Evolutionary conservation across 257 asterid species (phyloP), one percentile per base, ranked within the genome.

Genomic region (Solanum paucissectum): DNA sequence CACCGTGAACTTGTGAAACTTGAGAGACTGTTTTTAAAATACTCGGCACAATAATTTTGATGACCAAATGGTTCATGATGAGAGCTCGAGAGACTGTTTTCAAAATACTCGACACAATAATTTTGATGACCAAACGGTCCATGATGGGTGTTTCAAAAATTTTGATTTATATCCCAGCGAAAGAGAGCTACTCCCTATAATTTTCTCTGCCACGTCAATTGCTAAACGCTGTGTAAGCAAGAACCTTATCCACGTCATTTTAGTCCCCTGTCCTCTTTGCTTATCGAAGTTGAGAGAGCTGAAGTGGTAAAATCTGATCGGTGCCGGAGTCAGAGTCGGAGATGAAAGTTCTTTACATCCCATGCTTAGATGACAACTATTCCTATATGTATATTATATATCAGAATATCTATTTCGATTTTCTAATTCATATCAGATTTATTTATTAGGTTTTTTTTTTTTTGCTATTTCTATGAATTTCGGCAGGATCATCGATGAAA

Each of bases 301-400:
- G 34, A 42, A 77, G 33, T 46, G 85, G 68, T 44, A 81, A 9
- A 5, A 20, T 82, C 68, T 49, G 42, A 82, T 82, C 77, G 62
- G 66, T 33, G 36, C 64, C 72, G 32, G 72, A 62, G 71, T 64
- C 29, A 21, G 29, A 60, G 69, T 66, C 62, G 20, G 44, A 21
- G 83, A 94, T 95, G 98, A 95, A 92, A 94, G 93, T 95, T 86
- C 93, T 94, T 81, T 95, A 92, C 88, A 92, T 94, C 74, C 97
- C 95, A 29, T 94, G 96, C 90, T 87, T 94, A 87, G 95, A 93
- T 36, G 98, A 92, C 87, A 93, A 93, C 88, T 94, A 94, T 87
- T 90, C 96, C 72, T 94, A 94, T 93, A 75, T 94, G 98, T 94
- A 89, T 29, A 1, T 44, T 79, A 5, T 2, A 75, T 75, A 25